Conservation (phyloP, 805 yeast genomes). For the Ogataea sp. region DNA sequence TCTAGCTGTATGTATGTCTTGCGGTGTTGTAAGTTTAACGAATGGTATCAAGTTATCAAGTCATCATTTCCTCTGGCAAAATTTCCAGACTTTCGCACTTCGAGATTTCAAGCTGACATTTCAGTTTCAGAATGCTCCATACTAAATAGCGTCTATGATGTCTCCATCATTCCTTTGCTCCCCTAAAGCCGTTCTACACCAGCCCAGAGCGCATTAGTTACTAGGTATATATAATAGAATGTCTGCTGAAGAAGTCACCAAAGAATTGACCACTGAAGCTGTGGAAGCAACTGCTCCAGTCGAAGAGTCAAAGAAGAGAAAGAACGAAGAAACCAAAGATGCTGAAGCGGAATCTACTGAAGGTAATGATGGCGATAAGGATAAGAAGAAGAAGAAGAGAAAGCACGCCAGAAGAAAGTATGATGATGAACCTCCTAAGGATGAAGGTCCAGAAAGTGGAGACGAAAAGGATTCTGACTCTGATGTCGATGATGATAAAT, state of each 20-base stretch:
- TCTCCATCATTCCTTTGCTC: too few species aligned
- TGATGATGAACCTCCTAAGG: constrained; percentile 13
- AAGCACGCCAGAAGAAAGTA: constrained; percentile 16
- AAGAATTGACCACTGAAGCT: background rate
- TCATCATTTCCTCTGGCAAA: too few species aligned
- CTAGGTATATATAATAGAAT: background rate
- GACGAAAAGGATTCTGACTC: constrained; percentile 24
- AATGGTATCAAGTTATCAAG: too few species aligned
- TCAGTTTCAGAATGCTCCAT: too few species aligned
- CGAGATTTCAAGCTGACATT: background rate
- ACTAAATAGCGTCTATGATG: too few species aligned
- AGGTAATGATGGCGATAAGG: constrained; percentile 4
- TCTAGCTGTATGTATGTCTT: too few species aligned
- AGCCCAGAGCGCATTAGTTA: too few species aligned
- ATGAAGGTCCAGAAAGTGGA: constrained; percentile 28
- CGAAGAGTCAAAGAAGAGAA: background rate
- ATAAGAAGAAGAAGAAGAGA: constrained; percentile 12
- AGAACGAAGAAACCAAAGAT: background rate
- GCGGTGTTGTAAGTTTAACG: too few species aligned
- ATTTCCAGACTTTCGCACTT: background rate
- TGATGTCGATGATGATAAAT: constrained; percentile 41
- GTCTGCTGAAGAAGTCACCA: background rate
- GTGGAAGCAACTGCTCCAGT: background rate
- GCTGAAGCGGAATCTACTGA: constrained; percentile 33
- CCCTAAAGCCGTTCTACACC: too few species aligned